phyloP scores from a whole-genome alignment of 176 grass and related monocot genomes.

The Poa pratensis region DNA sequence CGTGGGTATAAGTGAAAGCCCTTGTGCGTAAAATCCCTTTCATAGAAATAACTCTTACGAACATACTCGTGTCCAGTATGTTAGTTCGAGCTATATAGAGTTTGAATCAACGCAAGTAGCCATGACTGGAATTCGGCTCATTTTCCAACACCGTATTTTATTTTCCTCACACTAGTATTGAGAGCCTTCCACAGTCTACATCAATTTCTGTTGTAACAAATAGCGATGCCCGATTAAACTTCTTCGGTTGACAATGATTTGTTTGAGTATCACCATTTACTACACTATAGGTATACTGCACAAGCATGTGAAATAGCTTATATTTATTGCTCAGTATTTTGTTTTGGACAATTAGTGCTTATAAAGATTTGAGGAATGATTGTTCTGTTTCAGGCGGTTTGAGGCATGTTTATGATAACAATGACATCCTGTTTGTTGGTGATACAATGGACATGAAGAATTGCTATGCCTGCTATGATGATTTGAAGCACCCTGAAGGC shows the following conservation, averaged over 20 bases:
- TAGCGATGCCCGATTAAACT: not conserved
- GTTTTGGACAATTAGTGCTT: not conserved
- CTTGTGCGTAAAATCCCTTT: not conserved
- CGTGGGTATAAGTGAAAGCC: not conserved
- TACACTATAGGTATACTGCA: not conserved
- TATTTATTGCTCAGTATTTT: not conserved
- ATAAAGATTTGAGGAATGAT: not conserved
- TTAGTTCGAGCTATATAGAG: slow-evolving; percentile 2
- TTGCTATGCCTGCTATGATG: slow-evolving; percentile 1
- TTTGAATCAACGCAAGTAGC: not conserved
- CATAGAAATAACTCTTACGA: not conserved
- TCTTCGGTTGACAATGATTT: not conserved
- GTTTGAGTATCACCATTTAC: not conserved
- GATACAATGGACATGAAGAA: not conserved
- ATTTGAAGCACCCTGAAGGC: not conserved
- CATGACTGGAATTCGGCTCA: no score
- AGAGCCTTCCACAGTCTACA: not conserved
- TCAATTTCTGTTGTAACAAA: not conserved
- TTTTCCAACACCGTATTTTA: no score
- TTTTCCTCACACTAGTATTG: not conserved
- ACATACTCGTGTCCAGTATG: not conserved
- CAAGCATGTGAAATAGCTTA: not conserved
- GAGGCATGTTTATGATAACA: not conserved
- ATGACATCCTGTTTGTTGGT: not conserved
- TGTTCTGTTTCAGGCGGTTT: not conserved